Base-by-base conservation (phyloP, 2,329 filamentous ascomycete genomes). In the Microdochium paspali region DNA sequence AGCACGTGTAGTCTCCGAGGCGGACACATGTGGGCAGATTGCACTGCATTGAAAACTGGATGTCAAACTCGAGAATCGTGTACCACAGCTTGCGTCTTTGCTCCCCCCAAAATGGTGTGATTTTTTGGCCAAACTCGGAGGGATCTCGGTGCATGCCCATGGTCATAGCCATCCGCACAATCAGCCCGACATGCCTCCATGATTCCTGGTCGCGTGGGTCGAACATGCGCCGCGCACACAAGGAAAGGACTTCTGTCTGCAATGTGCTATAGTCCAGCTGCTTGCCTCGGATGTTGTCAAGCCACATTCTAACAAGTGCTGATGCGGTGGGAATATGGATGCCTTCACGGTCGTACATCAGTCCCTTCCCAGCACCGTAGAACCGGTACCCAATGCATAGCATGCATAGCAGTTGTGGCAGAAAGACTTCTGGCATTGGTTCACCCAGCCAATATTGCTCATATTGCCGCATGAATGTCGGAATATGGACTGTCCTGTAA, bases 61-160 rank as follows among this genome's bases (percentile, higher is more conserved):
- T 61, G 53, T 80, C 76, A 61, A 79, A 71, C 51, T 80, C 76
- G 31, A 78, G 61, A 35, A 80, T 72, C 3, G 74, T 76, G 45
- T 70, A 77, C 76, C 76, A 80, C 23, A 80, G 57, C 49, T 72
- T 68, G n/a, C 76, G 67, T 28, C 76, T 64, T 50, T 73, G 66
- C 58, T 80, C 76, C n/a, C 69, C 70, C 42, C 71, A 66, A 53
- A 77, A 79, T 0, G 73, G 65, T 4, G 67, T 64, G 46, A 79
- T 70, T 25, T 70, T 67, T 3, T 66, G 63, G 24, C 68, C 65
- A 47, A 74, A 77, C 52, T 80, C 76, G 13, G 71, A 71, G 2
- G 76, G 74, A 46, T 80, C 76, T 3, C 76, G 69, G 53, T 80
- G 76, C 44, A 80, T 62, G 3, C 76, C 76, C 74, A 80, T 79